Evolutionary conservation across 805 yeast genomes (phyloP), one percentile per base, ranked within the genome.

Genomic region (Tetrapisispora arboricola): DNA sequence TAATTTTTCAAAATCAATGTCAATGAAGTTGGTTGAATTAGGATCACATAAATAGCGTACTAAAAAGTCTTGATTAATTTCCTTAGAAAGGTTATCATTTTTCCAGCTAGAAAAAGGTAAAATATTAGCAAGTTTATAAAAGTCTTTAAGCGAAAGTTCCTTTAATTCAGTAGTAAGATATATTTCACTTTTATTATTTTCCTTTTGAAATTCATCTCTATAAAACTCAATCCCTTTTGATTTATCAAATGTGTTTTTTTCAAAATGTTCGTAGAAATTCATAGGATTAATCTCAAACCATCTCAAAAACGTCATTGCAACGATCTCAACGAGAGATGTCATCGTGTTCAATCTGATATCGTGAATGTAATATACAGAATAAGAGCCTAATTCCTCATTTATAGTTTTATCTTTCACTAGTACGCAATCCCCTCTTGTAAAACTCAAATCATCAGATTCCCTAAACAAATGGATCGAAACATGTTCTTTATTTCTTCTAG

Each of bases 341-440:
- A 52, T 66, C 4, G 69, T 70, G 3, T 80, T 82, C 41, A 71
- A 65, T 16, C 60, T 48, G 12, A 78, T 73, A 32, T 75, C 78
- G 38, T 67, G 68, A 13, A 80, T 63, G 27, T 78, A 48, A 6
- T 69, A 78, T 2, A 75, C 61, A 10, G 59, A 49, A 33, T 64
- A 69, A 16, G 20, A 22, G 17, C 22, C 22, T 24, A 7, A 3
- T 7, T 22, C 19, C 15, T 18, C 25, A 24, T 17, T 32, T 1
- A 69, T 60, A 1, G 54, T 46, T 1, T 58, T 53, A 40, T 63
- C 64, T 25, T 58, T 59, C 32, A 72, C 61, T 8, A 76, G 53
- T 0, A 80, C 51, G 29, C 72, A 61, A 45, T 75, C 79, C 3
- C 87, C 87, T 9, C 66, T 65, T 20, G 64, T 63, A 17, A 80